A percentile compares a stretch with the other conserved stretches of the same genome.
These are phyloP conservation scores for Aleurites moluccanus DNA, from an alignment of 441 rosid species.

Conservation along the genomic window DNA sequence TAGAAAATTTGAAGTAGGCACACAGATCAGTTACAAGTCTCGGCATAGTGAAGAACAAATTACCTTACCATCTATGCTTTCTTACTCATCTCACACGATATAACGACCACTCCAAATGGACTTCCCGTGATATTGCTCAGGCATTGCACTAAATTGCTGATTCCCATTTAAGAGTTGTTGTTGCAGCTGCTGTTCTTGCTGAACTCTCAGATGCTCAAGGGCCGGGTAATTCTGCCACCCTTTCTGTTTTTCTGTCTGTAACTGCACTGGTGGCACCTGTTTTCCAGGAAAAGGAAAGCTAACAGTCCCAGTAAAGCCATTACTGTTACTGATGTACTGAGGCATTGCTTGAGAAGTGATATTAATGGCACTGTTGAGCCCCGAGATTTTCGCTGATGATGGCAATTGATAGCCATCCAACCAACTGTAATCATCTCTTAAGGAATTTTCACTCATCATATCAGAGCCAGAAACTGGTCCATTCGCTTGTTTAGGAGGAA, in stretches of 20 bases:
- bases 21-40: neutral
- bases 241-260: slow-evolving; percentile 49
- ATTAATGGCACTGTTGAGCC: slow-evolving; percentile 41
- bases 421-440: slow-evolving; percentile 94
- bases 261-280: slow-evolving; percentile 53
- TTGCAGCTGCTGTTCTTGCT: slow-evolving; percentile 51
- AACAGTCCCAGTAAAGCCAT: slow-evolving; percentile 50
- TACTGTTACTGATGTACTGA: slow-evolving; percentile 45
- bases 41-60: neutral
- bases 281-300: slow-evolving; percentile 89
- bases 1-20: neutral
- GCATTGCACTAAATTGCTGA: slow-evolving; percentile 53
- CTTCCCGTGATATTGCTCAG: slow-evolving; percentile 84
- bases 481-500: slow-evolving; percentile 52
- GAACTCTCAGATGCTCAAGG: slow-evolving; percentile 45
- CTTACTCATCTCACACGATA: slow-evolving; percentile 73
- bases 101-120: slow-evolving; percentile 72
- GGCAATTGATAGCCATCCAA: slow-evolving; percentile 88
- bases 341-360: slow-evolving; percentile 45
- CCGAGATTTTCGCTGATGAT: slow-evolving; percentile 43
- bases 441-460: slow-evolving; percentile 35
- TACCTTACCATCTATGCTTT: slow-evolving; percentile 51
- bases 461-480: slow-evolving; percentile 48
- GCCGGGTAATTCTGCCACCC: slow-evolving; percentile 51
- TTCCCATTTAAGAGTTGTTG: slow-evolving; percentile 53